These are phyloP conservation scores for Lippia alba DNA, from an alignment of 305 asterid species.

Conservation along the genomic window DNA sequence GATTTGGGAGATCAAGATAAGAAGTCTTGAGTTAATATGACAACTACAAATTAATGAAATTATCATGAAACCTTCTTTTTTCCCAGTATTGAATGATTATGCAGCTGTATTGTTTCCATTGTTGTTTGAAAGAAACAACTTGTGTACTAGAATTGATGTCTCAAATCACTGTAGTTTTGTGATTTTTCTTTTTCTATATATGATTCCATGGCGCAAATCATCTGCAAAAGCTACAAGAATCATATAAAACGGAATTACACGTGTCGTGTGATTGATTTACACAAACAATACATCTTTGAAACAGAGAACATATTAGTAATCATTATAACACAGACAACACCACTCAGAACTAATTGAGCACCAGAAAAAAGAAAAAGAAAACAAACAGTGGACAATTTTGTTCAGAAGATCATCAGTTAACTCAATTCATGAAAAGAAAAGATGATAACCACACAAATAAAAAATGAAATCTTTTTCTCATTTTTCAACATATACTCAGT, in stretches of 20 bases:
- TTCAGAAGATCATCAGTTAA: neutral
- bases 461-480: neutral
- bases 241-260: too few species aligned
- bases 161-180: neutral
- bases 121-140: neutral
- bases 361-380: neutral
- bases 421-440: constrained; percentile 2
- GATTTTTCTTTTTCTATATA: too few species aligned
- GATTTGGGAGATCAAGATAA: constrained; percentile 33
- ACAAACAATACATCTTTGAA: too few species aligned
- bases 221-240: neutral
- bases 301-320: neutral
- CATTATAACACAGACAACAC: neutral
- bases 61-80: neutral
- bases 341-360: neutral
- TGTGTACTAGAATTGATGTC: neutral
- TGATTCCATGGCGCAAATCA: neutral
- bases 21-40: constrained; percentile 7
- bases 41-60: constrained; percentile 19
- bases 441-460: neutral
- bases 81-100: neutral
- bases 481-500: neutral
- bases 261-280: too few species aligned
- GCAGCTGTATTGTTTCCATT: neutral
- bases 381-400: neutral